Conservation (phyloP, 805 yeast species). For the Barnettozyma vustinii region DNA sequence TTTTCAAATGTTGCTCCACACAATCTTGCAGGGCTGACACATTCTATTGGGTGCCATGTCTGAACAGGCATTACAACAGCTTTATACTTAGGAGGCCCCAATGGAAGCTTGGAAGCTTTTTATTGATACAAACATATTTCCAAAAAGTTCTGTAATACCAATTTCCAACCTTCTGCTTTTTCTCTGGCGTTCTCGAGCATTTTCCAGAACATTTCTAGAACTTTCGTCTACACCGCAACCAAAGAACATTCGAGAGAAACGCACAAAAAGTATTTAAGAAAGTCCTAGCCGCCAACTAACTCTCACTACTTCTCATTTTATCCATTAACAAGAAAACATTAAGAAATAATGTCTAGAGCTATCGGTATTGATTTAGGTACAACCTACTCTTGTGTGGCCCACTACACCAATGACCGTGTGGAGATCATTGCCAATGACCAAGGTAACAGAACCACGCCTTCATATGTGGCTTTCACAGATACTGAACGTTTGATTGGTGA, state of each 20-base stretch:
- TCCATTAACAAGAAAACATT: not conserved
- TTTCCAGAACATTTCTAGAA: slow-evolving; percentile 5
- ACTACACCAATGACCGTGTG: slow-evolving; percentile 76
- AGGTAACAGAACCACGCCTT: slow-evolving; percentile 98
- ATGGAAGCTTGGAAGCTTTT: no score
- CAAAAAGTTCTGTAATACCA: no score
- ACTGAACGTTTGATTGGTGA: slow-evolving; percentile 94
- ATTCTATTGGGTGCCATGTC: not conserved
- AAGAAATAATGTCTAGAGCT: slow-evolving; percentile 44
- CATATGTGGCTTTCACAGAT: slow-evolving; percentile 94
- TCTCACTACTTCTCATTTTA: not conserved
- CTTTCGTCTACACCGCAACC: not conserved
- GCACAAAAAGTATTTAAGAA: slow-evolving; percentile 5
- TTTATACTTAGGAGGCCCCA: not conserved
- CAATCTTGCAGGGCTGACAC: not conserved
- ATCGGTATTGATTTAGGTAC: slow-evolving; percentile 94
- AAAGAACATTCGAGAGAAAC: slow-evolving; percentile 8
- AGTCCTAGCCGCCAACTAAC: not conserved
- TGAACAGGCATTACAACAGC: not conserved
- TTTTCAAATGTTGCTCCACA: not conserved
- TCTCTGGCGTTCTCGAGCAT: slow-evolving; percentile 1
- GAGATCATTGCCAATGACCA: slow-evolving; percentile 96
- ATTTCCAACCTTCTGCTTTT: not conserved
- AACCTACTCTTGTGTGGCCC: slow-evolving; percentile 96
- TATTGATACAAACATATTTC: no score